A percentile compares a stretch with the other conserved stretches of the same genome.
phyloP scores from a whole-genome alignment of 495 filamentous ascomycete species.

The Lepraria neglecta region DNA sequence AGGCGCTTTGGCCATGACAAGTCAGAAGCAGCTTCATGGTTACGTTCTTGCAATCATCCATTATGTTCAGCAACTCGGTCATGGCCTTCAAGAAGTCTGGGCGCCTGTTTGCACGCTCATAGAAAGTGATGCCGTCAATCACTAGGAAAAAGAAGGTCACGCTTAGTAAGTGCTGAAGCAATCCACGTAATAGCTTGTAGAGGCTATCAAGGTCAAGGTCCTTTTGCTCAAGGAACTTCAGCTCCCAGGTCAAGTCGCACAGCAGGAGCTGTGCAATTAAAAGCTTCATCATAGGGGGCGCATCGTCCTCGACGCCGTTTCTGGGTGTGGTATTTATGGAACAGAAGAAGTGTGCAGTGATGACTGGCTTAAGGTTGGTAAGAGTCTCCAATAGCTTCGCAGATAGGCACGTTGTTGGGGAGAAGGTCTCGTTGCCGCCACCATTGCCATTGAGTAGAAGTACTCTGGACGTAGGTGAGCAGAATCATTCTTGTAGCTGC shows the following conservation, averaged over 20 bases:
- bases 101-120: constrained; percentile 3
- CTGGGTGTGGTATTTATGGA: not conserved
- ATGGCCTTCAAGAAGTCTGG: constrained; percentile 1
- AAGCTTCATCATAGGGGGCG: constrained; percentile 1
- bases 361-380: not conserved
- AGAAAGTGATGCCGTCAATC: constrained; percentile 11
- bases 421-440: constrained; percentile 2
- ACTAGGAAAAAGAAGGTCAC: constrained; percentile 6
- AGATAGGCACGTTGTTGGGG: constrained; percentile 4
- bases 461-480: not conserved
- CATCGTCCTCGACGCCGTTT: not conserved
- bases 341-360: constrained; percentile 4
- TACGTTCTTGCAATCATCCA: not conserved
- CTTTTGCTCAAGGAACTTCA: not conserved
- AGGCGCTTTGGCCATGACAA: not conserved
- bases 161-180: not conserved
- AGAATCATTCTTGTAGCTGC: not conserved
- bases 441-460: constrained; percentile 8
- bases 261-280: constrained; percentile 2
- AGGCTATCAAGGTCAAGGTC: not conserved
- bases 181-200: not conserved
- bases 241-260: not conserved
- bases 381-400: constrained; percentile 6
- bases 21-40: constrained; percentile 5
- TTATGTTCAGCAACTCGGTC: not conserved